phyloP scores from a whole-genome alignment of 2,329 filamentous ascomycete genomes.

The Neocucurbitaria cava region DNA sequence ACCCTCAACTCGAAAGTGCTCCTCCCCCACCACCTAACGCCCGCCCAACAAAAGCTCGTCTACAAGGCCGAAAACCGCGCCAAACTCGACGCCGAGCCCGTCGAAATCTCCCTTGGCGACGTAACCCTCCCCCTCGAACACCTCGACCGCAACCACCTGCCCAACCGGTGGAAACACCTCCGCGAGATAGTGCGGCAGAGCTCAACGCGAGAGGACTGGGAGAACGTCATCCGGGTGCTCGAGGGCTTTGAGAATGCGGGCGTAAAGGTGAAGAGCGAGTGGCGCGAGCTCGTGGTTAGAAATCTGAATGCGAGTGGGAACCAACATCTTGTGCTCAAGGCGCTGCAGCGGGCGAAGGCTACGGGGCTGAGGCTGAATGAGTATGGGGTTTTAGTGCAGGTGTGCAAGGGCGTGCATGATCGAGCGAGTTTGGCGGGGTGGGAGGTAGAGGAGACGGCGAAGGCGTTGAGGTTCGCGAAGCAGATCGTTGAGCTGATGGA shows the following conservation, averaged over 20 bases:
- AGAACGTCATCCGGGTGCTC: constrained; percentile 43
- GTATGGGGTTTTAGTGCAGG: constrained; percentile 33
- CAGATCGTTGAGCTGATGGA: constrained; percentile 53
- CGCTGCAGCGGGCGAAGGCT: constrained; percentile 31
- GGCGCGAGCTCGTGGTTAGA: constrained; percentile 30
- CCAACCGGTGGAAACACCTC: constrained; percentile 18
- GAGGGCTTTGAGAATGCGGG: constrained; percentile 41
- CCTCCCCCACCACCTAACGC: constrained; percentile 52
- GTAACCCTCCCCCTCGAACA: constrained; percentile 44
- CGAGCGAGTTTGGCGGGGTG: constrained; percentile 45
- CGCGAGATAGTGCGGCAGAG: constrained; percentile 20
- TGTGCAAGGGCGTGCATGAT: constrained; percentile 47
- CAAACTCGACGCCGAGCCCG: constrained; percentile 52
- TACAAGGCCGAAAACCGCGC: constrained; percentile 50
- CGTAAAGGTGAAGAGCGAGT: constrained; percentile 14
- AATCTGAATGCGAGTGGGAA: constrained; percentile 23
- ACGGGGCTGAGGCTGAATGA: constrained; percentile 35
- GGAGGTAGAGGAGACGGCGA: constrained; percentile 46
- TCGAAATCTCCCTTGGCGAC: constrained; percentile 51
- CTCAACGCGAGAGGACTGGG: constrained; percentile 40
- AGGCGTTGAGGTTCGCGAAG: constrained; percentile 49
- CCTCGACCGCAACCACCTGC: constrained; percentile 32
- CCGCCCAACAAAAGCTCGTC: constrained; percentile 52
- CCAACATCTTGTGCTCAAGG: constrained; percentile 40
- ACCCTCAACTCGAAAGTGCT: constrained; percentile 54